Evolutionary conservation across 2,329 filamentous ascomycete genomes (phyloP), one percentile per base, ranked within the genome.

Genomic region (Colletotrichum sp.): DNA sequence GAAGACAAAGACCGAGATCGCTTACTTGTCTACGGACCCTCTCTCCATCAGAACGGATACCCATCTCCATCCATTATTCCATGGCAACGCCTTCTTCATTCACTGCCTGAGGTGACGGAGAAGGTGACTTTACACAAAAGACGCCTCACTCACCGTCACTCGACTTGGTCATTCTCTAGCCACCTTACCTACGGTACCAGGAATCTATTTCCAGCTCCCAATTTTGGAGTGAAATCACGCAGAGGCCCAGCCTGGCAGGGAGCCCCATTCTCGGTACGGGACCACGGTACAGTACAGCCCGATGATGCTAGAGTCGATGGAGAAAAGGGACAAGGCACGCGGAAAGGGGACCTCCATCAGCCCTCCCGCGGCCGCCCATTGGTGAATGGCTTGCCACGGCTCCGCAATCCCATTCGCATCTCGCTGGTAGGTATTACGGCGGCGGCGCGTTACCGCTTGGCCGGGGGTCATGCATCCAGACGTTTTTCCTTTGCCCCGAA

Each of bases 401-500:
- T 59, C 74, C 74, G 74, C 74, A 68, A 52, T 74, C 70, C 64
- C 70, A 68, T 28, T 24, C 60, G 59, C 64, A 60, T 65, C 55
- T 57, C 70, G 55, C 68, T 72, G 69, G 55, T 28, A 57, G 21
- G 21, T 59, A 67, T 60, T 44, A 68, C 32, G 66, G 66, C 52
- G 66, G 49, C 66, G 68, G 67, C 57, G 57, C 68, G 67, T 64
- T 76, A 76, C 76, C 76, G 76, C 74, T 77, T 70, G 68, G 62
- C 73, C 76, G 76, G 76, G 76, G 76, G 34, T 65, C 66, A 57
- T 55, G 68, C 66, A 60, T 72, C 26, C 39, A 26, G 62, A 59
- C 26, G 62, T 55, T 66, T 72, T 76, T 76, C 76, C 76, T 69
- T 77, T 77, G 68, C 76, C 73, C 76, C 76, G 76, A 76, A 73